phyloP scores from a whole-genome alignment of 352 stramenopile genomes.

The Salisapilia sapeloensis region DNA sequence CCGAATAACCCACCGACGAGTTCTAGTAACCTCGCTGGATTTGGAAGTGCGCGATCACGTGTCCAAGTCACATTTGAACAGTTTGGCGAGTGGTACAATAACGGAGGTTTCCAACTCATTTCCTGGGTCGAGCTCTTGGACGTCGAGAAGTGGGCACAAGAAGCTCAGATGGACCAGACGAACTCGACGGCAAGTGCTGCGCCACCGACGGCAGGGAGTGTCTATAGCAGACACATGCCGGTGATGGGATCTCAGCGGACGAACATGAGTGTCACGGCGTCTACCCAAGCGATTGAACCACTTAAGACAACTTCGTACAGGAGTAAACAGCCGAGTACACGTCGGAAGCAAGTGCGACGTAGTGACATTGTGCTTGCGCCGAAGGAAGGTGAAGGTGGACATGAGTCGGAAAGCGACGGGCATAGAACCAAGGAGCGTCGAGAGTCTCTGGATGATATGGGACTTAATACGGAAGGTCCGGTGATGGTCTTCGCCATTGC shows the following conservation, averaged over 20 bases:
- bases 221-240: conserved; percentile 8
- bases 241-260: conserved; percentile 40
- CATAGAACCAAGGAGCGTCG: conserved; percentile 4
- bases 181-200: conserved; percentile 9
- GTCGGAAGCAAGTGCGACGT: conserved; percentile 55
- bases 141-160: conserved; percentile 65
- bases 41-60: conserved; percentile 42
- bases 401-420: conserved; percentile 4
- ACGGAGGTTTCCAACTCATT: conserved; percentile 57
- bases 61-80: conserved; percentile 79
- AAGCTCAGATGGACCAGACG: conserved; percentile 49
- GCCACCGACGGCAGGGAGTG: conserved; percentile 6
- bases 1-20: no score
- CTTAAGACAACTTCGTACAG: no score
- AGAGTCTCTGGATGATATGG: conserved; percentile 24
- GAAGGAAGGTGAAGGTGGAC: conserved; percentile 1
- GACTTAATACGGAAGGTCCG: conserved; percentile 42
- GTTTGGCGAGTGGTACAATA: conserved; percentile 85
- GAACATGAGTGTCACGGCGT: conserved; percentile 16
- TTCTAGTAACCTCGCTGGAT: conserved; percentile 18
- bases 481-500: conserved; percentile 73
- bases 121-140: conserved; percentile 79
- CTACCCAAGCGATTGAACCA: conserved; percentile 40
- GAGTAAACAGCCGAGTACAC: conserved; percentile 27
- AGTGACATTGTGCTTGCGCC: conserved; percentile 46